A percentile compares a stretch with the other conserved stretches of the same genome.
Conservation (phyloP, 495 filamentous ascomycete species). For the Jackrogersella minutella region DNA sequence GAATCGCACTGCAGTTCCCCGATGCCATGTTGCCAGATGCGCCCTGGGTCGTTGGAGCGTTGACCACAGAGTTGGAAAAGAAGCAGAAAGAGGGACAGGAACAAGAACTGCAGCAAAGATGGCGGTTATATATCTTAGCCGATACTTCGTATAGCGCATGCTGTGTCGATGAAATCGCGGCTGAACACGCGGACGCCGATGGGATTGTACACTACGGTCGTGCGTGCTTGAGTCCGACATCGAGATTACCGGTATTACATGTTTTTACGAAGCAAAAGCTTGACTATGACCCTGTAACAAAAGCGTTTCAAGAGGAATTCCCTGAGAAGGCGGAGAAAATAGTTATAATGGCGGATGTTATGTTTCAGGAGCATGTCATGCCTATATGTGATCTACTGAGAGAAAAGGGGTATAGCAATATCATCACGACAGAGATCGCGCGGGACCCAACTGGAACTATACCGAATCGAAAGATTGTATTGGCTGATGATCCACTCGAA, state of each 20-base stretch:
- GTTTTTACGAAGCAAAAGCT: conserved; percentile 82
- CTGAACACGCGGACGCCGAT: conserved; percentile 90
- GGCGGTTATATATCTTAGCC: conserved; percentile 81
- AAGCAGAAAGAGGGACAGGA: background rate
- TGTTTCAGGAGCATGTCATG: conserved; percentile 75
- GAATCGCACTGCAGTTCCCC: conserved; percentile 92
- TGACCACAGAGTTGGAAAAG: conserved; percentile 67
- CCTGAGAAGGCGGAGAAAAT: conserved; percentile 68
- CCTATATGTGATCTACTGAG: conserved; percentile 32
- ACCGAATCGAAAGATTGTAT: conserved; percentile 74
- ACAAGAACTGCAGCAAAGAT: conserved; percentile 23
- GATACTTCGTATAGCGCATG: conserved; percentile 98
- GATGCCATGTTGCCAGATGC: conserved; percentile 90
- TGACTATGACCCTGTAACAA: conserved; percentile 61
- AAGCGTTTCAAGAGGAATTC: conserved; percentile 74
- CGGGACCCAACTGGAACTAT: conserved; percentile 81
- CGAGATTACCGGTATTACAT: conserved; percentile 87
- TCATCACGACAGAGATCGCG: conserved; percentile 74
- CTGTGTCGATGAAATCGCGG: conserved; percentile 96
- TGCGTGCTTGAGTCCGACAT: conserved; percentile 89
- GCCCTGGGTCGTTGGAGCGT: conserved; percentile 75
- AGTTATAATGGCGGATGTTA: conserved; percentile 89
- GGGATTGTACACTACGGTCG: conserved; percentile 95
- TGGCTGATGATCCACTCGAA: background rate
- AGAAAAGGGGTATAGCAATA: conserved; percentile 69